Evolutionary conservation across 2,329 filamentous ascomycete genomes (phyloP).

Genomic region (Ophiocordyceps camponoti-floridani): DNA sequence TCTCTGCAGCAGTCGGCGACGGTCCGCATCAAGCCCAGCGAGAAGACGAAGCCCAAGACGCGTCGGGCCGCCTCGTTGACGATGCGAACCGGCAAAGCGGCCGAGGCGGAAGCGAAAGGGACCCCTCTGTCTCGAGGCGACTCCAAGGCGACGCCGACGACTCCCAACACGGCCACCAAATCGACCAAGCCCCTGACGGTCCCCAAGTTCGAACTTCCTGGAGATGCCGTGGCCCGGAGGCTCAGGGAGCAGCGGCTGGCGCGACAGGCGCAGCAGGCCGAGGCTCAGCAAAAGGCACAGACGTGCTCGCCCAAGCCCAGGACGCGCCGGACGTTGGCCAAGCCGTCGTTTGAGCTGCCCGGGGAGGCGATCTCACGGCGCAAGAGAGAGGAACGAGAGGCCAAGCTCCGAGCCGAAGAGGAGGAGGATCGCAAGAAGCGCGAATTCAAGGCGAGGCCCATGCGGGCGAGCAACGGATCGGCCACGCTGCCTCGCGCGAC

Average conservation of each 20-base stretch:
- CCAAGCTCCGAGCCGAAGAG: constrained; percentile 35
- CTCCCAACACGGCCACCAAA: constrained; percentile 25
- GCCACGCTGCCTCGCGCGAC: constrained; percentile 34
- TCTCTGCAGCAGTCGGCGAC: constrained; percentile 10
- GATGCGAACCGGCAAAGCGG: constrained; percentile 11
- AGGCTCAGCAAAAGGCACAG: constrained; percentile 17
- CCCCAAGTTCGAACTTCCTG: constrained; percentile 42
- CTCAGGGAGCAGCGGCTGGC: constrained; percentile 41
- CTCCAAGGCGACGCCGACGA: constrained; percentile 4
- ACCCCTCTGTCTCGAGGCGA: constrained; percentile 6
- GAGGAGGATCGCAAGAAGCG: constrained; percentile 41
- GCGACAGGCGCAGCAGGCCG: constrained; percentile 21
- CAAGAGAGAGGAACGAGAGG: constrained; percentile 37
- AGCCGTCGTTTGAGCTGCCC: constrained; percentile 42
- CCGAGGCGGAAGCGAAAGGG: constrained; percentile 3
- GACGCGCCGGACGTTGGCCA: constrained; percentile 32
- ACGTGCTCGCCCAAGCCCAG: constrained; percentile 26
- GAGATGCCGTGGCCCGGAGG: constrained; percentile 39
- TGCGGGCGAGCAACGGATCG: constrained; percentile 24
- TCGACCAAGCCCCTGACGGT: constrained; percentile 36
- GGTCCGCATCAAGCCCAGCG: constrained; percentile 21
- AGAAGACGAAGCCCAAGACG: constrained; percentile 17
- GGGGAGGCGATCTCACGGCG: constrained; percentile 40
- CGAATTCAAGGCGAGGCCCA: constrained; percentile 45
- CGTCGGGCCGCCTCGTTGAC: constrained; percentile 24